phyloP scores from a whole-genome alignment of 768 basidiomycete species.

The Mycena pura region DNA sequence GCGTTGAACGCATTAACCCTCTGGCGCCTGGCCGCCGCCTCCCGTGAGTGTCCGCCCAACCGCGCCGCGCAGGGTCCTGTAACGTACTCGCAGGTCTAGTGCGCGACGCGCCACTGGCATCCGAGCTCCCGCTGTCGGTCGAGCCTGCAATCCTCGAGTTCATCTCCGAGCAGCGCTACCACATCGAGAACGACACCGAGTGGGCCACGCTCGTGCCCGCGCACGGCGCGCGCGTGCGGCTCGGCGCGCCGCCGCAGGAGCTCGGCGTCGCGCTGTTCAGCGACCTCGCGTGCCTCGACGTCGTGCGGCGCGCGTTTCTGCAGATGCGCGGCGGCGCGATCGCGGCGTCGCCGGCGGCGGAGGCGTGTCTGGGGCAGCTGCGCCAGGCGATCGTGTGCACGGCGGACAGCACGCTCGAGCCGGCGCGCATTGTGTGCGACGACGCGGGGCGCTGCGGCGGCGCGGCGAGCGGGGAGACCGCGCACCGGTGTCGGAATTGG shows the following conservation, averaged over 20 bases:
- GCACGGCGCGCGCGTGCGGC: slow-evolving; percentile 92
- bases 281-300: slow-evolving; percentile 93
- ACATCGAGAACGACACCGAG: slow-evolving; percentile 84
- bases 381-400: slow-evolving; percentile 10
- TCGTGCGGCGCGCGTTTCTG: slow-evolving; percentile 77
- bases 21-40: too few species aligned
- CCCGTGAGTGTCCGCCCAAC: too few species aligned
- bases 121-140: slow-evolving; percentile 8
- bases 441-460: neutral
- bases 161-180: slow-evolving; percentile 97
- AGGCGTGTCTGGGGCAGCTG: slow-evolving; percentile 10
- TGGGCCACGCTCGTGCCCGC: slow-evolving; percentile 98
- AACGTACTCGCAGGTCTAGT: too few species aligned
- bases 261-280: slow-evolving; percentile 74
- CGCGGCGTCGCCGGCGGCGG: neutral
- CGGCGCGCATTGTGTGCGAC: neutral
- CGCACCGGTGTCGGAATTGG: slow-evolving; percentile 17
- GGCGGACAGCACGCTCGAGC: slow-evolving; percentile 14
- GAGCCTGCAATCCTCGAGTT: slow-evolving; percentile 2
- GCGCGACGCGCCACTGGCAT: neutral
- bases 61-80: too few species aligned
- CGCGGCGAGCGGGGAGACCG: slow-evolving; percentile 1
- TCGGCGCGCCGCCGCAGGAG: slow-evolving; percentile 71
- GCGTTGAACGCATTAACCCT: neutral
- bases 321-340: slow-evolving; percentile 88